Evolutionary conservation across 2,329 filamentous ascomycete species (phyloP), one percentile per base, ranked within the genome.

Genomic region (Dactylellina haptotyla): DNA sequence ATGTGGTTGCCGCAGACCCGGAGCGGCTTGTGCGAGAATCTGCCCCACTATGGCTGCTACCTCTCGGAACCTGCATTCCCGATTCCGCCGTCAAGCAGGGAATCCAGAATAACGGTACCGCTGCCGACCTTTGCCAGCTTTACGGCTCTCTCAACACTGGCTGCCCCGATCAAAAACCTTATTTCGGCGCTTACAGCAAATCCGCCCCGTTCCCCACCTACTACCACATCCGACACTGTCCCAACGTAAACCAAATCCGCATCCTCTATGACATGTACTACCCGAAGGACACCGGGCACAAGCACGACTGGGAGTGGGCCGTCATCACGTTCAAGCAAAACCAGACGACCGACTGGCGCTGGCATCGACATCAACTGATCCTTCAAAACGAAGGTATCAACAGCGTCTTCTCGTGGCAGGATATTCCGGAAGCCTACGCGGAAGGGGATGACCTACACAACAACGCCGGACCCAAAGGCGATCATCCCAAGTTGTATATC

Each of bases 31-130:
- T 73, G 54, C 69, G 69, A 66, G 69, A 73, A 73, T 73, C 69
- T 66, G 69, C 69, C 61, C 69, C 69, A 66, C 39, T 73, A 73
- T 73, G 69, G 69, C 48, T 73, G 45, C 48, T 73, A 66, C 69
- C 69, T 61, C 20, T 48, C 54, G 69, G 69, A 73, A 73, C 69
- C 37, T 73, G 69, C 61, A 53, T 73, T n/a, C 69, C 69, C 45
- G 46, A 51, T 25, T 46, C 61, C 54, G 69, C 69, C 20, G 69
- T 66, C 61, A 39, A 30, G 16, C 23, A 73, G 23, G 69, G 69
- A 37, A 50, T 73, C 26, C 69, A 73, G 48, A 73, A 73, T 54
- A 73, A 73, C 48, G 69, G 69, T 23, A 73, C 69, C 26, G 28
- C 41, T 18, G 30, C 61, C 16, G 69, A 73, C 41, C 46, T 73